Percentiles rank a stretch among this genome's conserved stretches.
Evolutionary conservation across 441 rosid genomes (phyloP).

Genomic region (Oxalis stricta): DNA sequence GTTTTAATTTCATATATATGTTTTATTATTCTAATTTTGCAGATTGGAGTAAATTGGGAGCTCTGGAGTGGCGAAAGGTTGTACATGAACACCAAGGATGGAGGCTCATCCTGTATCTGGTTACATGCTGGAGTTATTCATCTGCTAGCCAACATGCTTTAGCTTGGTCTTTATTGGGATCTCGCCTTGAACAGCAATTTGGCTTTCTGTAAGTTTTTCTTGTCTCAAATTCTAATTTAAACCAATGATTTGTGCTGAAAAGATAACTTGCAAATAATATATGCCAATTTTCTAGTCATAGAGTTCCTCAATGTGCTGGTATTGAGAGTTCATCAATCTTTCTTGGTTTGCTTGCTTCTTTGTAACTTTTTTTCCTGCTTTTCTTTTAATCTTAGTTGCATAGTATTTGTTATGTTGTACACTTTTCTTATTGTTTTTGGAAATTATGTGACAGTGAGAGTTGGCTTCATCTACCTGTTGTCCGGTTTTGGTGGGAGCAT

Average conservation of each 20-base stretch:
- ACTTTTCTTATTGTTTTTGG: background rate
- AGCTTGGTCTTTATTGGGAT: slow-evolving; percentile 59
- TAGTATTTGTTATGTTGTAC: background rate
- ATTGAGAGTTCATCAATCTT: no score
- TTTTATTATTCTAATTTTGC: slow-evolving; percentile 10
- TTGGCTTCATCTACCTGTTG: slow-evolving; percentile 55
- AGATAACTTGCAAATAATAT: no score
- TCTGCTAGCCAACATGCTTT: slow-evolving; percentile 59
- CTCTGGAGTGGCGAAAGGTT: slow-evolving; percentile 53
- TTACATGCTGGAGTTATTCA: slow-evolving; percentile 84
- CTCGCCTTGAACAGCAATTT: slow-evolving; percentile 79
- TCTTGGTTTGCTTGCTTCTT: no score
- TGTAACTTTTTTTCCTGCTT: background rate
- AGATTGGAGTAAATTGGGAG: slow-evolving; percentile 86
- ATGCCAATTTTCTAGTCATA: no score
- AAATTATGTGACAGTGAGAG: slow-evolving; percentile 34
- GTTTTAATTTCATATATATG: no score
- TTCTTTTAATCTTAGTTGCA: background rate
- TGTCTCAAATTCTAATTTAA: background rate
- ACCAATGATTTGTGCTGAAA: no score
- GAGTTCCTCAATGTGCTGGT: background rate
- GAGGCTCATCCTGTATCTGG: slow-evolving; percentile 76
- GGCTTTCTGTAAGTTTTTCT: slow-evolving; percentile 37
- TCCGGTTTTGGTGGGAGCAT: slow-evolving; percentile 82
- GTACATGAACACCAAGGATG: slow-evolving; percentile 63